A percentile compares a stretch with the other conserved stretches of the same genome.
Conservation (phyloP, 306 rosid genomes). For the Lagenaria siceraria region DNA sequence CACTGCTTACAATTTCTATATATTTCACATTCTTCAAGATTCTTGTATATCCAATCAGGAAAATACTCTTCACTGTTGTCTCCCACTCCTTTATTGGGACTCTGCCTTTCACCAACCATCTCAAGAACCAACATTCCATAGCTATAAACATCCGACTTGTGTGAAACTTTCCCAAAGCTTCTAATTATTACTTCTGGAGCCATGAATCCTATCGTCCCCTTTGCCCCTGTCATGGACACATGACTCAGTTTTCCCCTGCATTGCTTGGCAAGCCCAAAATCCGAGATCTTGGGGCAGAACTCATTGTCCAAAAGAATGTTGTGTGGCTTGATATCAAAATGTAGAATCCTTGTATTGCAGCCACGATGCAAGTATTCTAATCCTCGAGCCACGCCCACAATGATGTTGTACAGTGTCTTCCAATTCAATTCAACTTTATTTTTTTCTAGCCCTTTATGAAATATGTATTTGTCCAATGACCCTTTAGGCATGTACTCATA, state of each 20-base stretch:
- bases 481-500: constrained; percentile 76
- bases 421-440: constrained; percentile 42
- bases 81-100: background rate
- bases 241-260: background rate
- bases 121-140: constrained; percentile 8
- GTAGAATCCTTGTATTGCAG: constrained; percentile 36
- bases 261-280: constrained; percentile 42
- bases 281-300: constrained; percentile 64
- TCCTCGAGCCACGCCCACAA: constrained; percentile 39
- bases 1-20: background rate
- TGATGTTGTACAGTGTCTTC: constrained; percentile 27
- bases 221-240: background rate
- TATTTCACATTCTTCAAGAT: background rate
- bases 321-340: constrained; percentile 66
- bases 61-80: background rate
- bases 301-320: constrained; percentile 63
- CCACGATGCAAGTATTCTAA: constrained; percentile 2
- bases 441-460: background rate
- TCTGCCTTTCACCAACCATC: constrained; percentile 2
- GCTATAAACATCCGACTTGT: constrained; percentile 5
- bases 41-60: background rate
- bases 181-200: background rate
- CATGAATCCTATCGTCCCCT: background rate
- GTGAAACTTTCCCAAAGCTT: background rate
- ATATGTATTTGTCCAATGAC: background rate